A percentile compares a stretch with the other conserved stretches of the same genome.
phyloP scores from a whole-genome alignment of 768 basidiomycete genomes.

The Antrodiella citrinella region DNA sequence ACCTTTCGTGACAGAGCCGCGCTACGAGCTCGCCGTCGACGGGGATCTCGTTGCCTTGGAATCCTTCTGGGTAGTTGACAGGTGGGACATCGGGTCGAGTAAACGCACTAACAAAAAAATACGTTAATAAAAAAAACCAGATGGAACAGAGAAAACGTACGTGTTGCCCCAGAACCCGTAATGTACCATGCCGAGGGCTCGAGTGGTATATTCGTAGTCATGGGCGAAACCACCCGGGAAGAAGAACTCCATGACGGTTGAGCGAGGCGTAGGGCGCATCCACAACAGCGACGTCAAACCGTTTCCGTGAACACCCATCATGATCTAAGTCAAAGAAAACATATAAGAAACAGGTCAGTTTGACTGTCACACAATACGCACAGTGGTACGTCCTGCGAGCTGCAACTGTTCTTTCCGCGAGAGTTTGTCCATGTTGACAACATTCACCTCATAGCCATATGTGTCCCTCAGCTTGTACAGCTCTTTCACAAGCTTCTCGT shows the following conservation, averaged over 20 bases:
- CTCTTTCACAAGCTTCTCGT: constrained; percentile 71
- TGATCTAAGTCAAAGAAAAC: constrained; percentile 45
- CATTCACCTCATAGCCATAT: constrained; percentile 81
- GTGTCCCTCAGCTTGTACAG: constrained; percentile 58
- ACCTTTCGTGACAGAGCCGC: constrained; percentile 45
- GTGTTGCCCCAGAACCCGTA: constrained; percentile 78
- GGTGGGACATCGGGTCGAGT: constrained; percentile 64
- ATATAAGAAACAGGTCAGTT: constrained; percentile 1
- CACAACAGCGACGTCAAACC: constrained; percentile 82
- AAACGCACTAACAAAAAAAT: constrained; percentile 44
- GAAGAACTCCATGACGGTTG: constrained; percentile 93
- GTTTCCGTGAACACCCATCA: constrained; percentile 94
- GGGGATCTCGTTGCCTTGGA: constrained; percentile 81
- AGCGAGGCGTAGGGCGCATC: constrained; percentile 80
- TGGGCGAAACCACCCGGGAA: constrained; percentile 75
- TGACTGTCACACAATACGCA: constrained; percentile 22
- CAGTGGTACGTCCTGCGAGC: constrained; percentile 80
- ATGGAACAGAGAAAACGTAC: constrained; percentile 29
- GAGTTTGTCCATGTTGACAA: constrained; percentile 80
- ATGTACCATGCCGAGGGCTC: constrained; percentile 73
- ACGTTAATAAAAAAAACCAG: constrained; percentile 2
- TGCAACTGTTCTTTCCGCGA: constrained; percentile 71
- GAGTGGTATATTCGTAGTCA: constrained; percentile 80
- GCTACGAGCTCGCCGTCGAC: constrained; percentile 68
- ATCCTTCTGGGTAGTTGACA: constrained; percentile 76